A percentile compares a stretch with the other conserved stretches of the same genome.
phyloP scores from a whole-genome alignment of 2,329 filamentous ascomycete genomes.

The Cladosporium sp. region DNA sequence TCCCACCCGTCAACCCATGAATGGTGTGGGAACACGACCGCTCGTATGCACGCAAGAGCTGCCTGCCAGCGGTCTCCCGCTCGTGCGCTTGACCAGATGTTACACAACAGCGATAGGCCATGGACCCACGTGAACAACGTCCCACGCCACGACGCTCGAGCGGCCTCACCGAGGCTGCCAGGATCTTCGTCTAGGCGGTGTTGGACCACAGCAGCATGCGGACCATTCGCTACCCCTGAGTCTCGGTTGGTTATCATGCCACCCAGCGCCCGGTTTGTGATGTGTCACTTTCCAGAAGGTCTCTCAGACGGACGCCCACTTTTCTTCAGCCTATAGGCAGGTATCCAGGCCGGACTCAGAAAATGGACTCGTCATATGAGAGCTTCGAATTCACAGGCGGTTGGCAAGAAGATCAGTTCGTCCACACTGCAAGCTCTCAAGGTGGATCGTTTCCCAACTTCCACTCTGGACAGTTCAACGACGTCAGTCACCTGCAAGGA shows the following conservation, averaged over 20 bases:
- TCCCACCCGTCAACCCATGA: conserved; percentile 12
- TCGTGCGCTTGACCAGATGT: conserved; percentile 16
- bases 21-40: conserved; percentile 13
- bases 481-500: background rate
- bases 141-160: conserved; percentile 8
- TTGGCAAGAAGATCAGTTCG: conserved; percentile 2
- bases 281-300: conserved; percentile 18
- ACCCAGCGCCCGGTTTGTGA: conserved; percentile 18
- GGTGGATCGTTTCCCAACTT: background rate
- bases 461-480: conserved; percentile 18
- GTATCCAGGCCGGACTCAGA: background rate
- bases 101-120: conserved; percentile 13
- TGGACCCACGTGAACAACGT: conserved; percentile 13
- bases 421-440: background rate
- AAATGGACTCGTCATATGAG: conserved; percentile 23
- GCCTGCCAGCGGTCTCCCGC: conserved; percentile 16
- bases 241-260: conserved; percentile 19
- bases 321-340: conserved; percentile 2
- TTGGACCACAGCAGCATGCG: conserved; percentile 8
- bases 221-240: conserved; percentile 5
- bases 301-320: background rate
- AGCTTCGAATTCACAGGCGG: conserved; percentile 16
- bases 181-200: conserved; percentile 6
- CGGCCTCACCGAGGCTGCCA: conserved; percentile 9
- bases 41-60: conserved; percentile 21